These are phyloP conservation scores for Besnoitia besnoiti DNA, from an alignment of 169 alveolate genomes.

Conservation along the genomic window DNA sequence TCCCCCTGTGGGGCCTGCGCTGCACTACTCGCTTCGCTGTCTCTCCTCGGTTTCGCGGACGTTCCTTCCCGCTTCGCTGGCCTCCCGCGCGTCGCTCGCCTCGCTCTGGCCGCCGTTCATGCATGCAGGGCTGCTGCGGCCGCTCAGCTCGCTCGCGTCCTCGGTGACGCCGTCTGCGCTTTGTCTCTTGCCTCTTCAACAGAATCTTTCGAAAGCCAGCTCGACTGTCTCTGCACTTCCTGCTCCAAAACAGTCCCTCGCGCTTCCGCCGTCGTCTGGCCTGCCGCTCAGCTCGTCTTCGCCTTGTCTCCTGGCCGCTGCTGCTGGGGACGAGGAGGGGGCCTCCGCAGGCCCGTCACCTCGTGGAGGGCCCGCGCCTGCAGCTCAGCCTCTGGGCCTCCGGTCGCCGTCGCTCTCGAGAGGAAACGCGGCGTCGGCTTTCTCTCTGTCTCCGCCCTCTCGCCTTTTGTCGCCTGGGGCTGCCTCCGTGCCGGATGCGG, in stretches of 20 bases:
- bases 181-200: not conserved
- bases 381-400: no score
- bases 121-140: not conserved
- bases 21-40: not conserved
- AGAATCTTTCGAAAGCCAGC: constrained; percentile 19
- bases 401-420: no score
- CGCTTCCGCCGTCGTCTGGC: no score
- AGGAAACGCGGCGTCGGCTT: no score
- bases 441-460: no score
- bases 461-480: no score
- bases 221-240: not conserved
- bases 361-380: no score
- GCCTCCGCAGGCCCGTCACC: no score
- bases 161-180: not conserved
- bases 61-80: not conserved
- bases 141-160: not conserved
- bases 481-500: not conserved
- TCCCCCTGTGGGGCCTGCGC: not conserved
- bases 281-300: no score
- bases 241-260: no score
- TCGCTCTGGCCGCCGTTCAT: not conserved
- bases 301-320: no score
- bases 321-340: no score
- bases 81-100: not conserved
- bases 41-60: not conserved